Evolutionary conservation across 176 grass and related monocot species (phyloP).

Genomic region (Guadua angustifolia): DNA sequence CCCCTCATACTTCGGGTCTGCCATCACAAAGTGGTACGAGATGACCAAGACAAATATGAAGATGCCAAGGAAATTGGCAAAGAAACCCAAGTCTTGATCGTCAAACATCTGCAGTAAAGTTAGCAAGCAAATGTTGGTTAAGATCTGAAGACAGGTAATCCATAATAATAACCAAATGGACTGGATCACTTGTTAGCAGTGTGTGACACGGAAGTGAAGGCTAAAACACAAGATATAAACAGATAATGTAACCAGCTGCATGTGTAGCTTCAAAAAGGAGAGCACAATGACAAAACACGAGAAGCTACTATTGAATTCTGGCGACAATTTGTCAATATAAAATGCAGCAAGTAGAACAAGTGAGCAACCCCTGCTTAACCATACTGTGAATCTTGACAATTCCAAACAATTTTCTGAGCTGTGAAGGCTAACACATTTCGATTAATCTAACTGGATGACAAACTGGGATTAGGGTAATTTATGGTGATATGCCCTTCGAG

Average conservation of each 20-base stretch:
- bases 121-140: slow-evolving; percentile 5
- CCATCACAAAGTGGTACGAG: slow-evolving; percentile 84
- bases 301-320: no score
- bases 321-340: no score
- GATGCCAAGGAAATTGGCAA: slow-evolving; percentile 89
- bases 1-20: slow-evolving; percentile 78
- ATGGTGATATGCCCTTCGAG: no score
- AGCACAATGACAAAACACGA: no score
- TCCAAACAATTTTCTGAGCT: slow-evolving; percentile 7
- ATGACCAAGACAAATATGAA: slow-evolving; percentile 88
- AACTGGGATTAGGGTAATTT: background rate
- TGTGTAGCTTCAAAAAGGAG: no score
- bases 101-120: slow-evolving; percentile 80
- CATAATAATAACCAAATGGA: slow-evolving; percentile 7
- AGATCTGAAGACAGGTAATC: background rate
- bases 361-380: background rate
- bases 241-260: no score
- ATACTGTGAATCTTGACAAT: background rate
- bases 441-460: background rate
- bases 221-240: background rate
- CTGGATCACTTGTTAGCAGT: background rate
- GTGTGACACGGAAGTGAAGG: background rate
- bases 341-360: background rate
- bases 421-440: background rate
- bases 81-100: slow-evolving; percentile 89